Conservation (phyloP, 805 yeast genomes). For the Candida rishiriensis region DNA sequence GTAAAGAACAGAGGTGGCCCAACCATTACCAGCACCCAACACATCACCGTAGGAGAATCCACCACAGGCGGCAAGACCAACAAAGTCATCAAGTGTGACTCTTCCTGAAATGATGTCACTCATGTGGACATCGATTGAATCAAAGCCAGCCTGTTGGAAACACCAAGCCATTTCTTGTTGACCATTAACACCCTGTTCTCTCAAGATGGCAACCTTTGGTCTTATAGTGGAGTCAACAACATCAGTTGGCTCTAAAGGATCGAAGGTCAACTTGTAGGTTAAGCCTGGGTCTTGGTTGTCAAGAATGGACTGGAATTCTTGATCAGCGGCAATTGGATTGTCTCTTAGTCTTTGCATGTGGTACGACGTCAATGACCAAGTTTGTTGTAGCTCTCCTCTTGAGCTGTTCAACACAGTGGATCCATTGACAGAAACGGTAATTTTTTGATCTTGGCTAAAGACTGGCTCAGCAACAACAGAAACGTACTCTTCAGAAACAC, state of each 20-base stretch:
- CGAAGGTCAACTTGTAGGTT: constrained; percentile 70
- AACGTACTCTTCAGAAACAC: constrained; percentile 51
- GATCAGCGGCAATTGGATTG: constrained; percentile 84
- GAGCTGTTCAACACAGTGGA: constrained; percentile 43
- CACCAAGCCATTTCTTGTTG: constrained; percentile 99
- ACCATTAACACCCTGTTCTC: constrained; percentile 98
- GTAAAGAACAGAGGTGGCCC: constrained; percentile 95
- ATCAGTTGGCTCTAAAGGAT: constrained; percentile 48
- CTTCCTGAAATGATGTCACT: constrained; percentile 77
- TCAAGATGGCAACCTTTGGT: constrained; percentile 91
- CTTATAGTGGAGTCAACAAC: constrained; percentile 32
- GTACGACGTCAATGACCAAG: constrained; percentile 87
- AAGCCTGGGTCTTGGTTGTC: constrained; percentile 92
- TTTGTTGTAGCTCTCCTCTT: constrained; percentile 70
- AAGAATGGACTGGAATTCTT: constrained; percentile 68
- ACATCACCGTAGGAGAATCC: constrained; percentile 99
- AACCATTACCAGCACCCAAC: constrained; percentile 96
- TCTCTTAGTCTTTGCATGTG: constrained; percentile 89
- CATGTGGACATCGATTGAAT: constrained; percentile 94
- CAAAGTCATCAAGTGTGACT: constrained; percentile 71
- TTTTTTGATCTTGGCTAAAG: constrained; percentile 40
- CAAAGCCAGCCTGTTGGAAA: constrained; percentile 92
- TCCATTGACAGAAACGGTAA: constrained; percentile 47
- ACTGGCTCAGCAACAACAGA: constrained; percentile 68
- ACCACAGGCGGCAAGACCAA: constrained; percentile 97